phyloP scores from a whole-genome alignment of 2,329 filamentous ascomycete genomes.

The Pyrenophora teres region DNA sequence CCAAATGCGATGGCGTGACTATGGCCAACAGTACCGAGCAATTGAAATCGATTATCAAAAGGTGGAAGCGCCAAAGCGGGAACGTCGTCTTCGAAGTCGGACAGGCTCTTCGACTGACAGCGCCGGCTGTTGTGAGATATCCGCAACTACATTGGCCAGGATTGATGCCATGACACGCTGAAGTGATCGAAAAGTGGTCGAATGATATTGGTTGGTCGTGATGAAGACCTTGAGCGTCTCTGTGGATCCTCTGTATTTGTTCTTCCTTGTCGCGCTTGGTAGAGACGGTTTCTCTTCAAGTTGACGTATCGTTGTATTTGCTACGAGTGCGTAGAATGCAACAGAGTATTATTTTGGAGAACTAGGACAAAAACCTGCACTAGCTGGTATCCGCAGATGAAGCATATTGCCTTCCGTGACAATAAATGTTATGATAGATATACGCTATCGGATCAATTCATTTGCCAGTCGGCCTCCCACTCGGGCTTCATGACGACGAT shows the following conservation, averaged over 20 bases:
- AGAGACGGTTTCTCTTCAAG: no score
- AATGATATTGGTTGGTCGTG: neutral
- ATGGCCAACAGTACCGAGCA: constrained; percentile 25
- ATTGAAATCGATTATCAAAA: constrained; percentile 21
- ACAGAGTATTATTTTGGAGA: no score
- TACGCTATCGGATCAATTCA: constrained; percentile 61
- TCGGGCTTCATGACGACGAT: constrained; percentile 62
- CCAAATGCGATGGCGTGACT: constrained; percentile 50
- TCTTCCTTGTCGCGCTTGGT: neutral
- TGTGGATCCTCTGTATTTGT: neutral
- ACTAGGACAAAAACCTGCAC: no score
- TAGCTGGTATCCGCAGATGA: no score
- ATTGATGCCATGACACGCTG: constrained; percentile 6
- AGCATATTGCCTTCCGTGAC: constrained; percentile 11
- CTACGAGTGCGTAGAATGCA: no score
- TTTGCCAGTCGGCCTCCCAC: constrained; percentile 61
- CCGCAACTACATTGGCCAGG: constrained; percentile 2
- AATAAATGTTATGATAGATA: constrained; percentile 62
- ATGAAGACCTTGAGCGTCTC: neutral
- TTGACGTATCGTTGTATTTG: no score
- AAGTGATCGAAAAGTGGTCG: neutral
- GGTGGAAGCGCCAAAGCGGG: constrained; percentile 8
- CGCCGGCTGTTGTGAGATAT: constrained; percentile 6
- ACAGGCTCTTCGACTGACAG: constrained; percentile 3
- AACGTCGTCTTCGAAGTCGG: neutral